A percentile compares a stretch with the other conserved stretches of the same genome.
Conservation (phyloP, 2,329 filamentous ascomycete genomes). For the Incumbomyces lentus region DNA sequence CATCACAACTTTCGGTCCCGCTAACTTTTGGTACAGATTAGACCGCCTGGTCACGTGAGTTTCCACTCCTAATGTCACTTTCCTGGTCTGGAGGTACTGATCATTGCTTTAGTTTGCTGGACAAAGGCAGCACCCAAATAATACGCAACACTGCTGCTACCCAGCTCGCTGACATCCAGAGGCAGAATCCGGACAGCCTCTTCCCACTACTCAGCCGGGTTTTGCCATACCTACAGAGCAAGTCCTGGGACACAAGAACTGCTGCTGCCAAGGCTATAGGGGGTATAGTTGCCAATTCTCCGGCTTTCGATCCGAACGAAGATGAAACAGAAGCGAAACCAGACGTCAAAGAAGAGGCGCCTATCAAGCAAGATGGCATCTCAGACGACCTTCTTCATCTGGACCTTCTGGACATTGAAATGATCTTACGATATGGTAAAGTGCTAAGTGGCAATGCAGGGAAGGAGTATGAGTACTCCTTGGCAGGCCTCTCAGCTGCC, state of each 20-base stretch:
- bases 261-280: conserved; percentile 90
- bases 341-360: conserved; percentile 36
- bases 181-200: conserved; percentile 91
- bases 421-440: conserved; percentile 73
- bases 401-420: conserved; percentile 63
- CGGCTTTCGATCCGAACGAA: conserved; percentile 76
- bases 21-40: conserved; percentile 43
- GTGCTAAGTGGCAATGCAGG: conserved; percentile 73
- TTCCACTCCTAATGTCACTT: conserved; percentile 1
- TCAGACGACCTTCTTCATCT: conserved; percentile 58
- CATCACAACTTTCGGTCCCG: conserved; percentile 2
- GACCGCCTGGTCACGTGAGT: conserved; percentile 82
- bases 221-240: conserved; percentile 88
- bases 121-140: conserved; percentile 90
- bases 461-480: conserved; percentile 69
- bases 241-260: conserved; percentile 92
- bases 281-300: conserved; percentile 83
- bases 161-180: conserved; percentile 94
- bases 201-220: conserved; percentile 91
- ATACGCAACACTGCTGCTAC: conserved; percentile 96
- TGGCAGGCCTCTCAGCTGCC: conserved; percentile 71
- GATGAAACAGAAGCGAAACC: conserved; percentile 48
- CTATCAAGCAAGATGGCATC: conserved; percentile 30
- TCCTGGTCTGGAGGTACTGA: conserved; percentile 11
- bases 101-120: conserved; percentile 58